Evolutionary conservation across 805 yeast species (phyloP), one percentile per base, ranked within the genome.

Genomic region (Yarrowia bubula): DNA sequence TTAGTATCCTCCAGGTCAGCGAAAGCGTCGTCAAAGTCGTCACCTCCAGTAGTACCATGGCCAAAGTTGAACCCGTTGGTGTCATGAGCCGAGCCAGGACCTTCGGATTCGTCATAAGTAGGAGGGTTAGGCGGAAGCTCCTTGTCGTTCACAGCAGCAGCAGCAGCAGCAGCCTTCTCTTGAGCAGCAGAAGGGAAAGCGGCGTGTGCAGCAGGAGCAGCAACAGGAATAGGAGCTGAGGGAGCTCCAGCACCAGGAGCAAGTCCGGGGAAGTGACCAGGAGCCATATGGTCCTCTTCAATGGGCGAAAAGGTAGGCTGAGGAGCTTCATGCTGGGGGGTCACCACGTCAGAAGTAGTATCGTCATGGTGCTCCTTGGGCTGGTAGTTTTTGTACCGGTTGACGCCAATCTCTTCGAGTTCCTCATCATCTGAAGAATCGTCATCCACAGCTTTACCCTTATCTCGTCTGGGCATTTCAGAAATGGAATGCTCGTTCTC

Each of bases 271-370:
- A 60, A 61, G 22, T 65, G 71, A 73, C 82, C 64, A 76, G 71
- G 4, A 79, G 79, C 64, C 81, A 71, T 42, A 81, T 81, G 35
- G 3, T 57, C 50, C 28, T 31, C 53, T 31, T n/a, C 37, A 37
- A 46, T 37, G n/a, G 80, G 75, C 1, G 91, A 87, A 69, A 1
- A 83, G 84, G 15, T 88, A 70, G 42, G 61, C 47, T 55, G 47
- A 8, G 61, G 5, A 8, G n/a, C 18, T 38, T 55, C 61, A 13
- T 55, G 61, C 61, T 55, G 61, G 28, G 61, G 61, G 9, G 61
- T 55, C 14, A 28, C 61, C 83, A 78, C 2, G 87, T 75, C 68
- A 84, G 84, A 38, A 88, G 73, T 0, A 91, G 87, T 1, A 86
- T 73, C 51, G 89, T 74, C 1, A 81, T 80, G 28, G 47, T 38